These are phyloP conservation scores for Chlorella ohadii DNA, from an alignment of 139 green algal genomes.

Conservation along the genomic window DNA sequence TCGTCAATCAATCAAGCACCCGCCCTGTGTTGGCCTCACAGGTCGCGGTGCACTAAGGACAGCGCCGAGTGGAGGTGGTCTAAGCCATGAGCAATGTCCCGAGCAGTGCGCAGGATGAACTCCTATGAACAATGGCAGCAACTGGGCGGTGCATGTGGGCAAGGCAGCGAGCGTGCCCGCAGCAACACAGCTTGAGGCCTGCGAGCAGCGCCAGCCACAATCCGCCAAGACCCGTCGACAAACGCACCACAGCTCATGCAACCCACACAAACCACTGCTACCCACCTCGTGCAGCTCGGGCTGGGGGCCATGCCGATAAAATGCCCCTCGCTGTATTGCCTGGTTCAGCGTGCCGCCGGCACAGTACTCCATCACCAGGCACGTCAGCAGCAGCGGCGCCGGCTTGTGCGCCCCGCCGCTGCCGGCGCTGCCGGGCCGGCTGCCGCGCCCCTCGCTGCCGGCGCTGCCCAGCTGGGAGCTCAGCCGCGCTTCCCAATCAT, in stretches of 20 bases:
- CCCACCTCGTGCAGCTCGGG: too few relatives aligned
- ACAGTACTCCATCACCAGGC: neutral
- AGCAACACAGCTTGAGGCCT: too few relatives aligned
- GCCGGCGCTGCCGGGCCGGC: neutral
- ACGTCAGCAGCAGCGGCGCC: neutral
- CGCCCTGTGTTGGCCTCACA: neutral
- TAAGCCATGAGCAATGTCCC: slow-evolving; percentile 9
- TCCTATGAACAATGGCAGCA: too few relatives aligned
- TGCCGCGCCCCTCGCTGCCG: neutral
- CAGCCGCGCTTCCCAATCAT: too few relatives aligned
- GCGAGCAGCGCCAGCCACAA: too few relatives aligned
- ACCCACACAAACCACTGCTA: too few relatives aligned
- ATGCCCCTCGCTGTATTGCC: neutral
- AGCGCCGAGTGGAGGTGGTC: slow-evolving; percentile 3
- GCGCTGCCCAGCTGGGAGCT: too few relatives aligned
- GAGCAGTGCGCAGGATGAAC: neutral
- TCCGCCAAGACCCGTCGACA: too few relatives aligned
- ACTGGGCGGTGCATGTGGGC: too few relatives aligned
- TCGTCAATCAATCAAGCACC: too few relatives aligned
- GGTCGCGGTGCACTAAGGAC: slow-evolving; percentile 24
- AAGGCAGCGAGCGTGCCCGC: too few relatives aligned
- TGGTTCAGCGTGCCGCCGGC: neutral
- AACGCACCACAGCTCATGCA: too few relatives aligned
- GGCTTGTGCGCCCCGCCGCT: neutral
- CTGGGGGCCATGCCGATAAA: neutral